Base-by-base conservation (phyloP, 2,329 filamentous ascomycete species). In the Penicillium hordei region DNA sequence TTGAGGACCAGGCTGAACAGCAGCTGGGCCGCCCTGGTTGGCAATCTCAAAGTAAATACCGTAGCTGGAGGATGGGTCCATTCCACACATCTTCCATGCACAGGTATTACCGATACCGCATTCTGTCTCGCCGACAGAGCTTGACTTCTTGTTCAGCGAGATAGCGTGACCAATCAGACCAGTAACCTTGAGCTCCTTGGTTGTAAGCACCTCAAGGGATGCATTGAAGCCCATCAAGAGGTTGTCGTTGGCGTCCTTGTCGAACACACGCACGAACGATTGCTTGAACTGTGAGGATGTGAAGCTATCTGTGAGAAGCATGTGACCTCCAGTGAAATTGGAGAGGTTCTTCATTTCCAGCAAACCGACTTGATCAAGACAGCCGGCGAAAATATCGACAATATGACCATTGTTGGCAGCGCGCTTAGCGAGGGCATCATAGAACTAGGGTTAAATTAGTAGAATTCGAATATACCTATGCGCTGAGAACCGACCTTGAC, bases 261-360 rank as follows among this genome's bases (percentile, higher is more conserved):
- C 94, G 71, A 99, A 99, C 19, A 99, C 88, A 58, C 95, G 89
- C 51, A 96, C 89, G 70, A 99, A 99, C 0, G 94, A 97, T 74
- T 99, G 94, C 79, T 94, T 97, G 82, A 97, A 99, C 88, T 99
- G 97, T 58, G 93, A 97, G 0, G 94, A 95, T 4, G 93, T 97
- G 75, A 99, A 99, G 74, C 93, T 97, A 75, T 99, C 94, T 1
- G 94, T 97, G 64, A 99, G 79, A 63, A 99, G 95, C 89, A 99
- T 99, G 73, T 99, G 93, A 38, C 94, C 94, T 64, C 94, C 94
- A 19, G 94, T 99, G 33, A 89, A 96, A 76, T 97, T 99, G 64
- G 93, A 89, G 13, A 99, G 84, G 27, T 93, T 91, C 78, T 97
- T 97, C 94, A 99, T 99, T 77, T 99, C 94, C 46, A 99, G 81